Base-by-base conservation (phyloP, 2,329 filamentous ascomycete species). In the Colletotrichum lentis region DNA sequence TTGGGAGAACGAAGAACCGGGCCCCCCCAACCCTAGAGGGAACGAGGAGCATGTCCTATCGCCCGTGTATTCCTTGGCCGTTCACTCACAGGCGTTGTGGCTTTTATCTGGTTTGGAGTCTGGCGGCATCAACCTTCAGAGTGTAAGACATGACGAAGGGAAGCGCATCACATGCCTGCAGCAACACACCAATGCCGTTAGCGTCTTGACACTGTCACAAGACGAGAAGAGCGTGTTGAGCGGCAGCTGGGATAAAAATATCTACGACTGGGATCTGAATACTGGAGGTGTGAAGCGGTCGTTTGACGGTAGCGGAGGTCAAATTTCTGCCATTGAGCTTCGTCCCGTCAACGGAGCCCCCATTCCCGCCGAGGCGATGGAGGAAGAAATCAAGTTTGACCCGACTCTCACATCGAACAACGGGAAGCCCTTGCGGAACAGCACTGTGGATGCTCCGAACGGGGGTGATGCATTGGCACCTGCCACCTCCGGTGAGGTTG, bases 261-360 rank as follows among this genome's bases (percentile, higher is more conserved):
- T 98, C 0, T 87, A 94, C 61, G 94, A 98, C 76, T 99, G 96
- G 96, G 96, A 98, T 77, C 79, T 99, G 31, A 93, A 98, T 74
- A 96, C 88, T 1, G 96, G 96, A 0, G 85, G 91, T 73, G 84
- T 91, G 7, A 90, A 89, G 71, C 87, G 94, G 12, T 85, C 86
- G 5, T 99, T 96, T 74, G 89, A 90, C 54, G 90, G 91, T 2
- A 92, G 86, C 61, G 92, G 90, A 16, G 85, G 91, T 6, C 96
- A 99, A 76, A 94, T 98, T 67, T 96, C 93, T 2, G 89, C 93
- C 2, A 89, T 99, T 47, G 94, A 98, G 78, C 86, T 93, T 65
- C 87, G 96, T 3, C 95, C 96, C 2, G 84, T 91, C 61, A 93
- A 89, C 27, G 90, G 88, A 39, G 80, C 92, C 0, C 89, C 92